Evolutionary conservation across 1,139 yeast genomes (phyloP), one percentile per base, ranked within the genome.

Genomic region (Zygoascus meyerae): DNA sequence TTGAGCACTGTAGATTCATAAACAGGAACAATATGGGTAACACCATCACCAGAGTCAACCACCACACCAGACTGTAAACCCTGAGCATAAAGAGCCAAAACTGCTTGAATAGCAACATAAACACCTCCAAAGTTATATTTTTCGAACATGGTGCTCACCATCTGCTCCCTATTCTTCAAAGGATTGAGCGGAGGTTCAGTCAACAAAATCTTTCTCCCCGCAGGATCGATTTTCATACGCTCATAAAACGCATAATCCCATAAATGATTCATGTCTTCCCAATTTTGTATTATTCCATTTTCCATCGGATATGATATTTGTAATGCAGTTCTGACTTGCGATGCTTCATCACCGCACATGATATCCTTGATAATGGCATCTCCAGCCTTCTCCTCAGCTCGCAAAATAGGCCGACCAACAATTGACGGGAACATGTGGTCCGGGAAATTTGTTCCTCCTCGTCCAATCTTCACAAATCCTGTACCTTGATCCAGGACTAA

Each of bases 161-260:
- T 90, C 49, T 79, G 79, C 67, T 90, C 96, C 64, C 97, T 77
- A 66, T 92, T 92, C 62, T 86, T 86, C 59, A 87, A 70, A 26
- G 98, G 98, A 65, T 92, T 92, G 94, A 92, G 85, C 54, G 98
- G 98, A 14, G 98, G 97, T 69, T 92, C 98, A 2, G 98, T 92
- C 54, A 92, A 73, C 57, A 92, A 73, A 41, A 92, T 79, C 68
- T 90, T 90, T 58, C 80, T 78, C 32, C 92, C 95, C 36, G 77
- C 69, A 15, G 94, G 81, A 59, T 81, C 80, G 42, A 84, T 71
- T 63, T 87, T 78, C 87, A 92, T 83, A 60, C 86, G 79, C 57
- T 92, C 95, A 68, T 84, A 85, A 67, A 92, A 92, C 21, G 97
- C 94, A 67, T 92, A 92, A 69, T 92, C 97, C 99, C 99, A 92